Base-by-base conservation (phyloP, 2,329 filamentous ascomycete genomes). In the Didymosphaeria variabile region DNA sequence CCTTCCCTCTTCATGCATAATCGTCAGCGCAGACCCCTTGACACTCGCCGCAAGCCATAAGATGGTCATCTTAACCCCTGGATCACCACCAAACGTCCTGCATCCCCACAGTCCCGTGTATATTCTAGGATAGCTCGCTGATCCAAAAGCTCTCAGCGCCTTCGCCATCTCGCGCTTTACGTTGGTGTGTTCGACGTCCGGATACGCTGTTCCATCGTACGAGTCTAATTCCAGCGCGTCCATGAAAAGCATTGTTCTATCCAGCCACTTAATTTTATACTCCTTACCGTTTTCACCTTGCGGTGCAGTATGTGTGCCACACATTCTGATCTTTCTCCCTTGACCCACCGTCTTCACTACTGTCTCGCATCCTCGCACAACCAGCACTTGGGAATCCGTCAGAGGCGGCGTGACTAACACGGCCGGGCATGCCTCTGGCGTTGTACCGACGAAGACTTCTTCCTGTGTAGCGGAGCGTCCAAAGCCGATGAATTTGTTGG, bases 61-160 rank as follows among this genome's bases (percentile, higher is more conserved):
- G 15, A 51, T 36, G 2, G 31, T n/a, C 31, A 51, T 51, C n/a
- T 36, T 51, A 6, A 51, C 47, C 31, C n/a, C 47, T 10, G 47
- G 47, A 51, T 51, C 31, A 38, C 47, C 47, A 19, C 47, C 31
- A 36, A 36, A 51, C 10, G 45, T 31, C 15, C 45, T 10, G 23
- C 45, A 49, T 49, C 45, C 47, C 47, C 47, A 51, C 31, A 51
- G n/a, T 17, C 47, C 47, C 10, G 47, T 51, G n/a, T 51, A 51
- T 12, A 51, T 36, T 5, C 31, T 12, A 7, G 47, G 10, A 13
- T 51, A 51, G 15, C 3, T 34, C 32, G 12, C 31, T 36, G 47
- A 36, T 2, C 10, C n/a, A 10, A 36, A 51, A 10, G 29, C 47
- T 13, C 19, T 21, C 4, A 13, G 17, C 4, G 47, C 31, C 31